A percentile compares a stretch with the other conserved stretches of the same genome.
Evolutionary conservation across 2,329 filamentous ascomycete genomes (phyloP).

Genomic region (Fusarium longipes): DNA sequence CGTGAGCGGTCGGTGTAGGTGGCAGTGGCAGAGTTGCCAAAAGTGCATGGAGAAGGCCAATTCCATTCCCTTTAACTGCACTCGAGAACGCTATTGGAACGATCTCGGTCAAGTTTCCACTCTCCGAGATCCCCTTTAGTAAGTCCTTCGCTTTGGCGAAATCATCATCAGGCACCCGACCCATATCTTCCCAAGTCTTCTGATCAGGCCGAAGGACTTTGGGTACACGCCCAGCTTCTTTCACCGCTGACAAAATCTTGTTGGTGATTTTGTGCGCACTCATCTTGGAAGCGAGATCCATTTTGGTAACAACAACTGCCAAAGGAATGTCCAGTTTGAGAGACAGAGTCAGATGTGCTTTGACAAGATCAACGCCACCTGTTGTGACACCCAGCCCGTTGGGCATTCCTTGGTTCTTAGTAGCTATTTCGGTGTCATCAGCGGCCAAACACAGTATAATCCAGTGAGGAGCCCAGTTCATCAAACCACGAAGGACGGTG

Average conservation of each 20-base stretch:
- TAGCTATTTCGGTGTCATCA: constrained; percentile 69
- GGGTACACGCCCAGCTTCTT: constrained; percentile 78
- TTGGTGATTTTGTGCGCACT: constrained; percentile 77
- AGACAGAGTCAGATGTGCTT: constrained; percentile 86
- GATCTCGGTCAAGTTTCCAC: constrained; percentile 58
- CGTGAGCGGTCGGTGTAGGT: constrained; percentile 61
- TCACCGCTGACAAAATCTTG: constrained; percentile 80
- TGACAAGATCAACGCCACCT: constrained; percentile 75
- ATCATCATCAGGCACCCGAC: constrained; percentile 67
- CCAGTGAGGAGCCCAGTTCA: constrained; percentile 97
- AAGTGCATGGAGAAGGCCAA: constrained; percentile 84
- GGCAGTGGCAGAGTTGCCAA: constrained; percentile 80
- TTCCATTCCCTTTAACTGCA: constrained; percentile 84
- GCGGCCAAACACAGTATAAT: constrained; percentile 88
- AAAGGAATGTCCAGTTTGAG: constrained; percentile 82
- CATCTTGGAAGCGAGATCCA: constrained; percentile 82
- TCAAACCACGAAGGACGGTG: constrained; percentile 87
- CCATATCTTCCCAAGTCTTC: constrained; percentile 62
- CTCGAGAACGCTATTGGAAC: constrained; percentile 92
- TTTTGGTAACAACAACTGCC: constrained; percentile 87
- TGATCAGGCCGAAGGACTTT: constrained; percentile 74
- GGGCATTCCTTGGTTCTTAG: constrained; percentile 48
- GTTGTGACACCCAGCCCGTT: constrained; percentile 61
- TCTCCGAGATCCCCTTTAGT: constrained; percentile 61
- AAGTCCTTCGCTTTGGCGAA: constrained; percentile 67